Evolutionary conservation across 2,329 filamentous ascomycete genomes (phyloP), one percentile per base, ranked within the genome.

Genomic region (Colletotrichum musae): DNA sequence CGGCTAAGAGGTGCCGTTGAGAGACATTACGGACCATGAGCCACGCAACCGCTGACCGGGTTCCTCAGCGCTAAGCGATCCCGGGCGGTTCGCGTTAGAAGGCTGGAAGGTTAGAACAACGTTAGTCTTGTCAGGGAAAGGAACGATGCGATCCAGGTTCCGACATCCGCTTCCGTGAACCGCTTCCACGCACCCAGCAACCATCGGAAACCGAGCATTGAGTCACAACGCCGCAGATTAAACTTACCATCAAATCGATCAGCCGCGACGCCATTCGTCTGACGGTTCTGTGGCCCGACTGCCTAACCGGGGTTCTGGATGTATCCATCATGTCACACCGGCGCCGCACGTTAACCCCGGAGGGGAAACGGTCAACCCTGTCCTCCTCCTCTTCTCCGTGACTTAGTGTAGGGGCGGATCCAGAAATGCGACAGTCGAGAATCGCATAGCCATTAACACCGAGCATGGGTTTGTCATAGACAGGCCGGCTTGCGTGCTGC

Each of bases 391-490:
- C 43, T 47, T 51, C 61, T 48, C 66, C 50, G 39, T 50, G 50
- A 51, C 60, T 48, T 54, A 7, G 26, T 36, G 32, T 50, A 13
- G 36, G 21, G 18, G 48, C 13, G 43, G 56, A 50, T 41, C 57
- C 56, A 48, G 32, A 59, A 45, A n/a, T 57, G 18, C 43, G 56
- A 24, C 50, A 48, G 61, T 69, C 50, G 18, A 48, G 26, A 45
- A 57, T 13, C 28, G 43, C 62, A 52, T 51, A 48, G 62, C 32
- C 41, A 41, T 41, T 45, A 39, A 39, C n/a, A 6, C 57, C 56
- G 56, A 69, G 51, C 62, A 69, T 52, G 56, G 51, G 56, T 50
- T 51, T 57, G 56, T 66, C 43, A 57, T 56, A 36, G 58, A 24
- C 43, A 48, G 7, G 15, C 32, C 10, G 32, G 32, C 47, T 28